phyloP scores from a whole-genome alignment of 495 filamentous ascomycete genomes.

The Talaromyces wortmannii region DNA sequence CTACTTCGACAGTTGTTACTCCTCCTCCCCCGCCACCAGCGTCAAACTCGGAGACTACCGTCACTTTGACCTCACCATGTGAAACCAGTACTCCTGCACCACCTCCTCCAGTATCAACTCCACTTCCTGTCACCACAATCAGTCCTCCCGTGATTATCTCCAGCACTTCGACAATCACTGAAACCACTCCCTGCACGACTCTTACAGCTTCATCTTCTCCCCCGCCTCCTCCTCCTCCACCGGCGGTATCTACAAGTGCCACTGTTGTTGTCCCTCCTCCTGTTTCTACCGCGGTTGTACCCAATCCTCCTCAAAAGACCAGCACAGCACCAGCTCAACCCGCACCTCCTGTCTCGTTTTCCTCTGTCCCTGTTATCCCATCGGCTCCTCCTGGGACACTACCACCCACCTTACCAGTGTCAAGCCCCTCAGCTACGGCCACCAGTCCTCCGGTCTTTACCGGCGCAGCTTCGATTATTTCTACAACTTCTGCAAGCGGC shows the following conservation, averaged over 20 bases:
- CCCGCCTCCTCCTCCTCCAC: not conserved
- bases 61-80: not conserved
- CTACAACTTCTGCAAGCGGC: not conserved
- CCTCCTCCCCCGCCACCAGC: not conserved
- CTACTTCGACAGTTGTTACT: not conserved
- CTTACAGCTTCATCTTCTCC: not conserved
- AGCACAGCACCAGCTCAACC: not conserved
- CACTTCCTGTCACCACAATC: not conserved
- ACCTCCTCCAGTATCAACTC: not conserved
- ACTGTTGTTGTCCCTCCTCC: not conserved
- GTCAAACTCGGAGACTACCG: not conserved
- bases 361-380: too few species aligned
- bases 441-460: not conserved
- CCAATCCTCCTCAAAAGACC: not conserved
- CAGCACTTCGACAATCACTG: not conserved
- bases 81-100: constrained; percentile 24
- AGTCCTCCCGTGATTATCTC: not conserved
- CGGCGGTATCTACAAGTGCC: not conserved
- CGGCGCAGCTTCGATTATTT: not conserved
- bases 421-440: not conserved
- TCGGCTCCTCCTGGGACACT: not conserved
- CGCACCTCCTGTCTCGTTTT: too few species aligned
- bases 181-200: not conserved
- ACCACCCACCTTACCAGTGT: too few species aligned
- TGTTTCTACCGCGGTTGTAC: not conserved